These are phyloP conservation scores for Xanthoceras sorbifolium DNA, from an alignment of 345 rosid species.

Conservation along the genomic window DNA sequence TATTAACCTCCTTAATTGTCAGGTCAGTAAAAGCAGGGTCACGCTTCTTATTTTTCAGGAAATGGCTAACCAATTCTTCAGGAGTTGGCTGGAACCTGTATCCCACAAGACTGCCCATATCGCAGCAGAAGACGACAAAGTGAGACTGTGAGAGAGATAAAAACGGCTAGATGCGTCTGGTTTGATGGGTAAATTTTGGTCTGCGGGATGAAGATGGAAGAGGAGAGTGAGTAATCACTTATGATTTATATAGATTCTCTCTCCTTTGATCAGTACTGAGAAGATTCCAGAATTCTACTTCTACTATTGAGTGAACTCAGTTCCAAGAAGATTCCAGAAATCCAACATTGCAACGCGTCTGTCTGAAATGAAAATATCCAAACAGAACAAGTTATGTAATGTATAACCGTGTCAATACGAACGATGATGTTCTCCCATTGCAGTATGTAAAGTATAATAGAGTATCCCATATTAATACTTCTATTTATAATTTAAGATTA, in stretches of 20 bases:
- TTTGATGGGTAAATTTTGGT: not conserved
- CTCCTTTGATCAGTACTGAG: not conserved
- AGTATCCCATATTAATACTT: too few species aligned
- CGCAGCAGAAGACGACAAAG: not conserved
- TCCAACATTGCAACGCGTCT: too few species aligned
- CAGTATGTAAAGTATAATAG: too few species aligned
- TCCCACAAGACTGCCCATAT: conserved; percentile 15
- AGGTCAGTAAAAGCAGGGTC: conserved; percentile 17
- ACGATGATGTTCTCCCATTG: too few species aligned
- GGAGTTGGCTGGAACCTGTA: conserved; percentile 31
- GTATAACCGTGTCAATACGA: too few species aligned
- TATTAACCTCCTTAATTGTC: conserved; percentile 16
- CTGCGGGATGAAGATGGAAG: not conserved
- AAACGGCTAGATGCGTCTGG: not conserved
- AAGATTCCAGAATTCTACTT: not conserved
- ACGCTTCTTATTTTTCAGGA: conserved; percentile 10
- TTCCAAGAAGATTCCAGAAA: too few species aligned
- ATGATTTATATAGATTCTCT: not conserved
- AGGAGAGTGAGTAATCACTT: not conserved
- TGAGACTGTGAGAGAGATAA: too few species aligned
- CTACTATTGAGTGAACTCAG: not conserved
- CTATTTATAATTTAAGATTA: too few species aligned
- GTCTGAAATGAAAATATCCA: too few species aligned
- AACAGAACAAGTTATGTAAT: too few species aligned
- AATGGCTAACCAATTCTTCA: conserved; percentile 22